Evolutionary conservation across 257 asterid species (phyloP), one percentile per base, ranked within the genome.

Genomic region (Henckelia pumila): DNA sequence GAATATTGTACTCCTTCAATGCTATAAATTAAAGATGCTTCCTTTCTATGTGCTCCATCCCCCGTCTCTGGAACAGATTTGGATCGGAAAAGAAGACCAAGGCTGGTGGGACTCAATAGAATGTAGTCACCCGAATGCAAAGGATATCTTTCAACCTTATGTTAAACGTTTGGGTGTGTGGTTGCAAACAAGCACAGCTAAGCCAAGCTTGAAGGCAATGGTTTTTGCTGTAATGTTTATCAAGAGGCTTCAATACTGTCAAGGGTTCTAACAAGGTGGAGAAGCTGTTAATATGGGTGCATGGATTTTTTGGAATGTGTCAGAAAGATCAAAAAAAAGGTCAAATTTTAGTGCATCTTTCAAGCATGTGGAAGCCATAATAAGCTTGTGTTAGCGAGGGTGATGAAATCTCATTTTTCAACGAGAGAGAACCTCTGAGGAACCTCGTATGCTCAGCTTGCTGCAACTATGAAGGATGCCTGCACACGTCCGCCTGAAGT

Each of bases 91-190:
- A 56, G 76, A 66, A 32, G 81, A 72, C 23, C 63, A 21, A 62
- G 68, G 63, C 7, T 76, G 81, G 81, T 76, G 81, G 77, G 75
- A 68, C 26, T 71, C 71, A 7, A 33, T 62, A 74, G 76, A 76
- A 5, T 72, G 81, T 75, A 67, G 60, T 24, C 68, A 76, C 29
- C 19, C 75, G 7, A 68, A 16, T 24, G 66, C 53, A 26, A 35
- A 56, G 61, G 22, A 32, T 59, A 53, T 62, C 13, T 77, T 76
- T 37, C 71, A 57, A 13, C 75, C 75, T 25, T 68, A 67, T 50
- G 20, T 72, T 17, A 69, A 69, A 28, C 29, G 23, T 28, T 59
- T 69, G 13, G 64, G 52, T 9, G 67, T 59, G 4, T 67, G 67
- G 8, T 61, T 60, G 40, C 73, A 69, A 11, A 59, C 17, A 19